Percentiles rank a stretch among this genome's conserved stretches.
Evolutionary conservation across 2,329 filamentous ascomycete genomes (phyloP).

Genomic region (Aspergillus sp.): DNA sequence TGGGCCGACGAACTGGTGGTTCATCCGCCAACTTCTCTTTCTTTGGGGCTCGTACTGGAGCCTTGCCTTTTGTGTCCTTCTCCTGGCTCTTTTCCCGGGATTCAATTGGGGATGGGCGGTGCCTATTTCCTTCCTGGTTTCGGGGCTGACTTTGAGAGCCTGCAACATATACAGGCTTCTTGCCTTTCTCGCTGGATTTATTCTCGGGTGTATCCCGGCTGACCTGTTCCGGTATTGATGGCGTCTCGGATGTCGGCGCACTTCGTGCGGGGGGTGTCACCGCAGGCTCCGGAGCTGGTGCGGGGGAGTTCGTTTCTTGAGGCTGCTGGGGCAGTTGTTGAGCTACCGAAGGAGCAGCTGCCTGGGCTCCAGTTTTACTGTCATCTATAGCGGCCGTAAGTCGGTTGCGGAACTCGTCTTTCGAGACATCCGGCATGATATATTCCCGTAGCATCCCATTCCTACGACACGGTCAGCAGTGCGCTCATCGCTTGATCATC

Average conservation of each 20-base stretch:
- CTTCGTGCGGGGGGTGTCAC: neutral
- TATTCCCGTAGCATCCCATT: constrained; percentile 78
- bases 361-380: constrained; percentile 3
- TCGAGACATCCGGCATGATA: constrained; percentile 62
- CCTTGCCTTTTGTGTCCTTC: constrained; percentile 30
- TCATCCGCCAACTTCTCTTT: constrained; percentile 11
- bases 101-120: neutral
- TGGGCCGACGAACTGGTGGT: constrained; percentile 8
- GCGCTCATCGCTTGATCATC: neutral
- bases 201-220: neutral
- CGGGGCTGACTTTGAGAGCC: constrained; percentile 28
- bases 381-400: constrained; percentile 48
- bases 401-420: constrained; percentile 65
- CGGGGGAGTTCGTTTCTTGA: constrained; percentile 4
- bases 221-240: neutral
- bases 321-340: constrained; percentile 6
- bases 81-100: neutral
- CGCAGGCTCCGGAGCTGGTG: constrained; percentile 6
- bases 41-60: constrained; percentile 13
- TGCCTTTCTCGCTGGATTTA: neutral
- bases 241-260: neutral
- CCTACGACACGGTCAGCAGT: constrained; percentile 40
- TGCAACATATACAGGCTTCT: neutral
- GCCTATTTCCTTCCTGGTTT: constrained; percentile 10
- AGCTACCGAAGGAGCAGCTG: neutral